Evolutionary conservation across 495 filamentous ascomycete genomes (phyloP).

Genomic region (Annulohypoxylon stygium): DNA sequence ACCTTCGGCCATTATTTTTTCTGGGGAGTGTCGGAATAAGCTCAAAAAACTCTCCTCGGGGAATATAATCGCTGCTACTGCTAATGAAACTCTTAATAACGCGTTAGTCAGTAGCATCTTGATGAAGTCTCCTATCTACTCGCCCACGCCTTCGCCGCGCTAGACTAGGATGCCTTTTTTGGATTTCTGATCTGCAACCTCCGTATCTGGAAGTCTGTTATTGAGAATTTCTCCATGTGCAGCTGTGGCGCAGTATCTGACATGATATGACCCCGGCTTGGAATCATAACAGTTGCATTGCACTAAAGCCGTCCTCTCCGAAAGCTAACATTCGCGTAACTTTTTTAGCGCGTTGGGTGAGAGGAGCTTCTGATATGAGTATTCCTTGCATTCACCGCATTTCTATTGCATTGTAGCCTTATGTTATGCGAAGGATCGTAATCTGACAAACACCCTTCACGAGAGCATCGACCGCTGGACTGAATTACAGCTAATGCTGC

Average conservation of each 20-base stretch:
- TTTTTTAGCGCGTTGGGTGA: neutral
- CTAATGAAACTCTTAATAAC: neutral
- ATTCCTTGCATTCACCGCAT: neutral
- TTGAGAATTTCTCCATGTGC: neutral
- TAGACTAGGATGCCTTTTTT: neutral
- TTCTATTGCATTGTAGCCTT: neutral
- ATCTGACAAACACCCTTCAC: neutral
- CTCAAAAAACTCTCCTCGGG: neutral
- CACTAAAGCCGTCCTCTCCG: neutral
- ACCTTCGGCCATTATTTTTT: slow-evolving; percentile 6
- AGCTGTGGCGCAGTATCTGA: slow-evolving; percentile 12
- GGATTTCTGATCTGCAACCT: slow-evolving; percentile 1
- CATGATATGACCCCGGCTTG: slow-evolving; percentile 7
- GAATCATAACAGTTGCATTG: slow-evolving; percentile 4
- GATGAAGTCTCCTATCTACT: neutral
- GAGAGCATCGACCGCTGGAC: neutral
- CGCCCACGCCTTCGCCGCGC: neutral
- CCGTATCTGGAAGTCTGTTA: slow-evolving; percentile 13
- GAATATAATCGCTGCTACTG: neutral
- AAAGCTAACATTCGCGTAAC: neutral
- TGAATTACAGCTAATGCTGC: too few relatives aligned
- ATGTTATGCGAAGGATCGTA: slow-evolving; percentile 1
- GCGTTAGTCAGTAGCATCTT: neutral
- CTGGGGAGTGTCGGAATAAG: slow-evolving; percentile 6
- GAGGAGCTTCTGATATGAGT: neutral